Evolutionary conservation across 164 flowering plant genomes (phyloP).

Genomic region (Hamamelis virginiana): DNA sequence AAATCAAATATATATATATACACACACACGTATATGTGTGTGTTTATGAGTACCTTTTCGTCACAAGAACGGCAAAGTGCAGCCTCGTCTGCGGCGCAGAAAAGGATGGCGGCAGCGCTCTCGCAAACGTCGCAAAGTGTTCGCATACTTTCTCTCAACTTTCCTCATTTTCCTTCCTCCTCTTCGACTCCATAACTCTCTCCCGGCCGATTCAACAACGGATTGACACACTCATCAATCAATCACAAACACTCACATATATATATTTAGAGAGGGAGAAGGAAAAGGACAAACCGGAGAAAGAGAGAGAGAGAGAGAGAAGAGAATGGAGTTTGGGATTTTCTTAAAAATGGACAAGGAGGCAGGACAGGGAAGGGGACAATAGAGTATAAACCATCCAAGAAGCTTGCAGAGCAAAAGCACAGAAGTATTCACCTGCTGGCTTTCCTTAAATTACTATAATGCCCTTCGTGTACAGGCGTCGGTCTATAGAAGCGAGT

Average conservation of each 20-base stretch:
- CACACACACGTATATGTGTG: neutral
- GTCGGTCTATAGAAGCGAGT: too few relatives aligned
- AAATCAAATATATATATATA: neutral
- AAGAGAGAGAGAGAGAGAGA: neutral
- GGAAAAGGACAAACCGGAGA: neutral
- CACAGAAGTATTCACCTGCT: too few relatives aligned
- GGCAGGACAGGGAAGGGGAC: neutral
- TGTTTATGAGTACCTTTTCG: slow-evolving; percentile 41
- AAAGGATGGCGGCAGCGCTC: slow-evolving; percentile 70
- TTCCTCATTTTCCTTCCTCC: neutral
- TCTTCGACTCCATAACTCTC: neutral
- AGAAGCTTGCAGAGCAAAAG: too few relatives aligned
- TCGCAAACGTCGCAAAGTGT: slow-evolving; percentile 81
- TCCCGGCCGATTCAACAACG: neutral
- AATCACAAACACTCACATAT: neutral
- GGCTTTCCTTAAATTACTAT: too few relatives aligned
- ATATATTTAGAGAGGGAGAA: neutral
- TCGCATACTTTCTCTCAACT: slow-evolving; percentile 45
- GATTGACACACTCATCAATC: neutral
- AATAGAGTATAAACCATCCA: neutral
- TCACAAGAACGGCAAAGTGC: slow-evolving; percentile 77
- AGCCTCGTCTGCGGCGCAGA: slow-evolving; percentile 89
- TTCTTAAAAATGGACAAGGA: neutral
- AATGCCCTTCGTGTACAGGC: too few relatives aligned
- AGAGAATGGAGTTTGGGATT: neutral